These are phyloP conservation scores for Delphinella strobiligena DNA, from an alignment of 2,329 filamentous ascomycete species.

Conservation along the genomic window DNA sequence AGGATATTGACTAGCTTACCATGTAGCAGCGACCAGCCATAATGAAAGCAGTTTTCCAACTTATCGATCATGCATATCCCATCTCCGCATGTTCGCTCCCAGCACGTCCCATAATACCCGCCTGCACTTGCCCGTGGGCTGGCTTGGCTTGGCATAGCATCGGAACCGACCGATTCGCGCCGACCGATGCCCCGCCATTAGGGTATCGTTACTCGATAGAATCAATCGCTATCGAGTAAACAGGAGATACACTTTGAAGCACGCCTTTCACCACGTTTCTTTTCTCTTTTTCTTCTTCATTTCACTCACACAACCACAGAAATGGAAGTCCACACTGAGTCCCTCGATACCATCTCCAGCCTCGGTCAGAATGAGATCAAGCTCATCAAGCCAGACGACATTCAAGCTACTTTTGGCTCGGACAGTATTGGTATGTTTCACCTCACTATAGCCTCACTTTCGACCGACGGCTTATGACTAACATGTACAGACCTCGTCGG, in stretches of 20 bases:
- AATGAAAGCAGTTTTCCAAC: neutral
- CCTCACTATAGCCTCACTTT: neutral
- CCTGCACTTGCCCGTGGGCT: neutral
- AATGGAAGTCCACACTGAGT: conserved; percentile 10
- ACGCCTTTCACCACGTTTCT: neutral
- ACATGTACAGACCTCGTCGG: conserved; percentile 43
- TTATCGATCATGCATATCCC: neutral
- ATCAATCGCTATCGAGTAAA: conserved; percentile 6
- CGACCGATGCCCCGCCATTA: neutral
- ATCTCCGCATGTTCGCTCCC: neutral
- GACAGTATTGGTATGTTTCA: conserved; percentile 42
- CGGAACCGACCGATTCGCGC: neutral
- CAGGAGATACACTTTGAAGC: neutral
- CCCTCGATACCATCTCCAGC: conserved; percentile 5
- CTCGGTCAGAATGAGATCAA: conserved; percentile 3
- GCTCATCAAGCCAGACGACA: conserved; percentile 17
- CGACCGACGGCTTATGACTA: neutral
- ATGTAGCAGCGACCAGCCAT: neutral
- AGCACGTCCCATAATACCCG: neutral
- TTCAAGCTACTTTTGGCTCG: conserved; percentile 43
- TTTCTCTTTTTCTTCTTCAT: neutral
- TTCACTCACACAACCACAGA: neutral
- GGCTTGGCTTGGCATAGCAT: neutral
- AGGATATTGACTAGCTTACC: neutral
- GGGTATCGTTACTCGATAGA: conserved; percentile 8